Base-by-base conservation (phyloP, 75 land plant species). In the Cryptomeria japonica region DNA sequence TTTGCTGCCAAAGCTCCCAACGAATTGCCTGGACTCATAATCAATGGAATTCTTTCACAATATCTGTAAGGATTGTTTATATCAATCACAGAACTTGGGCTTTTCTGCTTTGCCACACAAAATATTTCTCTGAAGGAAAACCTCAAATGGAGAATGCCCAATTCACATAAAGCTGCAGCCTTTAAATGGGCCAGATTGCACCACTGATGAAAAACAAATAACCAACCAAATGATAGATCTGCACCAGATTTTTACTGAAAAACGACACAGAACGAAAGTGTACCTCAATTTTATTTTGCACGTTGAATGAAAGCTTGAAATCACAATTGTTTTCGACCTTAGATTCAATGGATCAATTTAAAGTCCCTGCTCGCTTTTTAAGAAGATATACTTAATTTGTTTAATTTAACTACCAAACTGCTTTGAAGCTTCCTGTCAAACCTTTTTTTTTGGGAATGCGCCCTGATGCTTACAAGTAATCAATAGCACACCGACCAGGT, bases 1-100 rank as follows among this genome's bases (percentile, higher is more conserved):
- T 88, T 88, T 87, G 84, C 86, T 58, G 88, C 76, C 31, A 85
- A 19, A 19, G 72, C 44, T 38, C 80, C 86, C 86, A 84, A 84
- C 15, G 86, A 84, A 84, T 32, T 84, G 72, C 72, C 32, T 19
- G 72, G 86, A 55, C 72, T 58, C 86, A 85, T 85, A 58, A 78
- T 86, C 28, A 79, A 32, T 6, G 39, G 12, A 76, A 76, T 68
- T 28, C 32, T 37, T 32, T 70, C 68, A 86, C 39, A 22, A 86
- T 73, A 5, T 58, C 53, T 82, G 32, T 31, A 44, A 46, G 31
- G 14, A 12, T 28, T 41, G n/a, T 8, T 18, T 38, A 16, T 79
- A 79, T 79, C 44, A 79, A 39, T 25, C 84, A n/a, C 28, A 4
- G 84, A 16, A 28, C 49, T 82, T 12, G 32, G 28, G 14, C 28